Evolutionary conservation across 2,329 filamentous ascomycete genomes (phyloP), one percentile per base, ranked within the genome.

Genomic region (Xylaria polymorpha): DNA sequence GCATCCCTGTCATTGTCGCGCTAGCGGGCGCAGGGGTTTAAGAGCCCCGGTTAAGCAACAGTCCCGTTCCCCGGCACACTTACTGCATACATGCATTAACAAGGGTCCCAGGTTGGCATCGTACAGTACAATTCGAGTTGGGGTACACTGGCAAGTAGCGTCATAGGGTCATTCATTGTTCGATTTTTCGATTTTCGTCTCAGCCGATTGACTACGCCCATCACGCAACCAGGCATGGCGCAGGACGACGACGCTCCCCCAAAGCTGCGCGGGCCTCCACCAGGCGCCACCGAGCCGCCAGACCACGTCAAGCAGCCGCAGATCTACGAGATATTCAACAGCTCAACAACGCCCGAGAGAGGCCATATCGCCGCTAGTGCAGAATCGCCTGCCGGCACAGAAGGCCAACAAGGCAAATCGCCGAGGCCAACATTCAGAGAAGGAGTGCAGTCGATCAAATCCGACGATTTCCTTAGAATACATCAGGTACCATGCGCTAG

Each of bases 401-500:
- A 68, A 51, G 65, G 39, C 77, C 82, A 50, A 77, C 84, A 73
- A 77, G 78, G 53, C 80, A 83, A 64, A 77, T 80, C 55, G 51
- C 35, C 68, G 77, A 79, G 77, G 71, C 84, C 82, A 64, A 87
- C 79, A 57, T 74, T 90, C n/a, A 79, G 80, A 44, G 90, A 93
- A 50, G 92, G 88, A 0, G 83, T 94, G 59, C 87, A 88, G 70
- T 88, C 86, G 57, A 90, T 95, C 70, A 89, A 89, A 70, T 77
- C 85, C 46, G 85, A 90, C 46, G 93, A 95, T 76, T 92, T 94
- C 72, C 80, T 88, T 53, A 88, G 89, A 53, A 84, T 97, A 62
- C 91, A 94, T 79, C 91, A 92, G 80, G 87, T 90, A 66, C 95
- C 95, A 0, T 98, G 96, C 80, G 92, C 93, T 22, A 86, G 94